Conservation (phyloP, 352 stramenopile species). For the Phytophthora capsici region DNA sequence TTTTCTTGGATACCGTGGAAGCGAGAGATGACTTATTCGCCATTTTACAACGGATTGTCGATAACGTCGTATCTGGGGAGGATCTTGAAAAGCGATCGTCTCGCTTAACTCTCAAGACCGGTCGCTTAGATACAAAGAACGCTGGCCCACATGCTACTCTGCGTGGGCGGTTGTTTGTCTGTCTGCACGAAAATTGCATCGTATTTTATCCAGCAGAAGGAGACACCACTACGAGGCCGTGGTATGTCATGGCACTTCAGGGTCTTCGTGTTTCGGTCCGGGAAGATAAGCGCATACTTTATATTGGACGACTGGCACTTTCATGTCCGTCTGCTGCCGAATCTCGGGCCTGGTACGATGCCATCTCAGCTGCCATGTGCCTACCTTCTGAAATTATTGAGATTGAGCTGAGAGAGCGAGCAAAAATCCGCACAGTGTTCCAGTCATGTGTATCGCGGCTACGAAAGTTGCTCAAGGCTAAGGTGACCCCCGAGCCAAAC, state of each 20-base stretch:
- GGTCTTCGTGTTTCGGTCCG: slow-evolving; percentile 70
- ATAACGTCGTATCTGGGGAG: slow-evolving; percentile 63
- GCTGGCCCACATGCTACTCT: slow-evolving; percentile 78
- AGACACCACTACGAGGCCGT: slow-evolving; percentile 67
- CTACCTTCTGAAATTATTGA: slow-evolving; percentile 76
- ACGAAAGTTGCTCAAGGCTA: slow-evolving; percentile 78
- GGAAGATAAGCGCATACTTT: slow-evolving; percentile 71
- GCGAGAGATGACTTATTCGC: slow-evolving; percentile 74
- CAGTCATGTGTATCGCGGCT: slow-evolving; percentile 69
- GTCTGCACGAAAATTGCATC: slow-evolving; percentile 80
- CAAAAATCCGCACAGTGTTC: slow-evolving; percentile 73
- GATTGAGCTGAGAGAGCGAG: slow-evolving; percentile 79
- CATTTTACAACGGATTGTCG: slow-evolving; percentile 76
- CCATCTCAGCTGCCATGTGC: slow-evolving; percentile 64
- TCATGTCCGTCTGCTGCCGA: slow-evolving; percentile 59
- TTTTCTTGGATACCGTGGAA: slow-evolving; percentile 80
- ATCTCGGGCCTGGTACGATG: slow-evolving; percentile 76
- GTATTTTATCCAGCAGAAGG: slow-evolving; percentile 80
- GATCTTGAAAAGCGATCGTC: slow-evolving; percentile 77
- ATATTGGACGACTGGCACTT: slow-evolving; percentile 67
- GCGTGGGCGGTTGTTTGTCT: slow-evolving; percentile 77
- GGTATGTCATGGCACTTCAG: slow-evolving; percentile 79
- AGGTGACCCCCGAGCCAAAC: slow-evolving; percentile 78
- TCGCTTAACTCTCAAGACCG: slow-evolving; percentile 78
- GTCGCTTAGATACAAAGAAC: slow-evolving; percentile 75